These are phyloP conservation scores for Anethum foeniculum DNA, from an alignment of 140 eudicot species.

Conservation along the genomic window DNA sequence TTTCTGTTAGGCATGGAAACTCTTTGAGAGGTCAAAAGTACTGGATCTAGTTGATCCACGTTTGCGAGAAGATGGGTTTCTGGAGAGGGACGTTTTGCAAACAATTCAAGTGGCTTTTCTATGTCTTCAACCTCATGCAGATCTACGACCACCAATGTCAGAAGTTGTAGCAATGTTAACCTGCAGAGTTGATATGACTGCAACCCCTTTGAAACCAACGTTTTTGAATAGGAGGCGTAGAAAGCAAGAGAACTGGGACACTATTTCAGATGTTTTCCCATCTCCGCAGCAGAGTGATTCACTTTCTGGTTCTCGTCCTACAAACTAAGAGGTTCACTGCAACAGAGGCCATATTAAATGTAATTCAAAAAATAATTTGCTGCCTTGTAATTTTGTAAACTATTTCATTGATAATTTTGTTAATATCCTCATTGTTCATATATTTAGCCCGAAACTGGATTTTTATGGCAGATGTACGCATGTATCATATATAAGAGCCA, in stretches of 20 bases:
- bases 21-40: constrained; percentile 56
- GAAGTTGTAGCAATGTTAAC: constrained; percentile 71
- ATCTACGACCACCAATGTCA: constrained; percentile 69
- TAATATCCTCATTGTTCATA: background rate
- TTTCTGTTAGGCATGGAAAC: constrained; percentile 61
- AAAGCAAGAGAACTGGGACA: constrained; percentile 38
- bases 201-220: constrained; percentile 51
- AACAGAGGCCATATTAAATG: background rate
- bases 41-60: constrained; percentile 55
- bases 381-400: background rate
- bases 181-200: constrained; percentile 39
- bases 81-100: constrained; percentile 58
- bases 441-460: background rate
- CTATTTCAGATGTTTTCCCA: constrained; percentile 41
- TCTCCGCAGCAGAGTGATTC: constrained; percentile 48
- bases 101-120: constrained; percentile 51
- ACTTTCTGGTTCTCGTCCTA: constrained; percentile 38
- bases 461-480: background rate
- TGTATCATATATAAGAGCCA: background rate
- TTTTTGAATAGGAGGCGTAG: constrained; percentile 42
- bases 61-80: constrained; percentile 40
- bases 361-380: background rate
- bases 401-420: constrained; percentile 2
- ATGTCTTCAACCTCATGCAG: constrained; percentile 63
- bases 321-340: constrained; percentile 21